phyloP scores from a whole-genome alignment of 306 rosid genomes.

The Fragaria vesca region DNA sequence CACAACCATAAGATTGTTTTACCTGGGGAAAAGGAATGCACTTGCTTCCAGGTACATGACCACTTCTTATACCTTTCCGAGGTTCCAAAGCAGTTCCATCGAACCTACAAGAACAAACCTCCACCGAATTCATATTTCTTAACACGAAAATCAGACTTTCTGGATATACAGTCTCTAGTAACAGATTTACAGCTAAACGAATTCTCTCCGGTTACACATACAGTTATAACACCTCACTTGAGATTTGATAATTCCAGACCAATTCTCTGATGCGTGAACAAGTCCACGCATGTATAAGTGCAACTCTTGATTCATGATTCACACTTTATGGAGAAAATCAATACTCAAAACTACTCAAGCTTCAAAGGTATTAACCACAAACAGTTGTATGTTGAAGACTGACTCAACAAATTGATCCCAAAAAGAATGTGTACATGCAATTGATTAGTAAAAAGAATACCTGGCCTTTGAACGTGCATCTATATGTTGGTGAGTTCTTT shows the following conservation, averaged over 20 bases:
- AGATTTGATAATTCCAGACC: neutral
- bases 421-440: neutral
- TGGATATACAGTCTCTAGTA: neutral
- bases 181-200: neutral
- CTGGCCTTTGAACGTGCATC: constrained; percentile 96
- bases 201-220: neutral
- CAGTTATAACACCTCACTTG: neutral
- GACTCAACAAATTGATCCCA: neutral
- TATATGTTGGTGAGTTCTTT: constrained; percentile 61
- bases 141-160: neutral
- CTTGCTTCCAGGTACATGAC: constrained; percentile 93
- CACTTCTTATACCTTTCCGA: constrained; percentile 84
- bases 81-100: constrained; percentile 81
- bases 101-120: constrained; percentile 53
- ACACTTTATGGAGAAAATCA: neutral
- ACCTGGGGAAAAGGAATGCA: constrained; percentile 86
- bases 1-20: constrained; percentile 14
- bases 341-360: neutral
- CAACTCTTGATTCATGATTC: neutral
- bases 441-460: constrained; percentile 31
- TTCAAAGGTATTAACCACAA: neutral
- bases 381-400: neutral
- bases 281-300: neutral
- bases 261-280: neutral
- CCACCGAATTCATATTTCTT: constrained; percentile 26